Evolutionary conservation across 331 rosid species (phyloP).

Genomic region (Malus hybrid): DNA sequence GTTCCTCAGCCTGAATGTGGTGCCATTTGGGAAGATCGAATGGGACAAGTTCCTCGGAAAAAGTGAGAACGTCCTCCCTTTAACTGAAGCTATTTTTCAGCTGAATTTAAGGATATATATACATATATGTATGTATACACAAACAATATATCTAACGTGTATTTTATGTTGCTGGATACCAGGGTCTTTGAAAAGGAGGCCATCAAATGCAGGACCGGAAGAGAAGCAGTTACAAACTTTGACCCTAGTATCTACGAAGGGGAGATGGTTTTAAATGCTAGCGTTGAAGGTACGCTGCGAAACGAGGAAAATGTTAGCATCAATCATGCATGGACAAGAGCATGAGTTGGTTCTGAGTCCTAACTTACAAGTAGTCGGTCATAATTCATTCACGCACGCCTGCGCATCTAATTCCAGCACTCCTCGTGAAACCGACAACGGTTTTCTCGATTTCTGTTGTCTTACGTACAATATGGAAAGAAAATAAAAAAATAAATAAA

Average conservation of each 20-base stretch:
- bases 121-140: too few species aligned
- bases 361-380: not conserved
- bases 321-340: not conserved
- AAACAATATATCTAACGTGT: not conserved
- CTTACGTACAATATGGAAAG: not conserved
- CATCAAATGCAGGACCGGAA: constrained; percentile 8
- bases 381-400: not conserved
- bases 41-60: constrained; percentile 22
- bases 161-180: not conserved
- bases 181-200: constrained; percentile 26
- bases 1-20: constrained; percentile 27
- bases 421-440: too few species aligned
- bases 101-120: too few species aligned
- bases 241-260: constrained; percentile 22
- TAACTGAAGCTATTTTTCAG: not conserved
- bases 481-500: not conserved
- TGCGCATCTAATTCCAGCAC: too few species aligned
- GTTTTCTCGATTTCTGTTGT: not conserved
- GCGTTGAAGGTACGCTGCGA: constrained; percentile 25
- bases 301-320: not conserved
- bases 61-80: constrained; percentile 21
- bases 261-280: constrained; percentile 15
- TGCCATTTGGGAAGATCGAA: constrained; percentile 27
- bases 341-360: not conserved
- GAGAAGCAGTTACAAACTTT: constrained; percentile 9